Evolutionary conservation across 805 yeast species (phyloP), one percentile per base, ranked within the genome.

Genomic region (Metschnikowia picachoensis): DNA sequence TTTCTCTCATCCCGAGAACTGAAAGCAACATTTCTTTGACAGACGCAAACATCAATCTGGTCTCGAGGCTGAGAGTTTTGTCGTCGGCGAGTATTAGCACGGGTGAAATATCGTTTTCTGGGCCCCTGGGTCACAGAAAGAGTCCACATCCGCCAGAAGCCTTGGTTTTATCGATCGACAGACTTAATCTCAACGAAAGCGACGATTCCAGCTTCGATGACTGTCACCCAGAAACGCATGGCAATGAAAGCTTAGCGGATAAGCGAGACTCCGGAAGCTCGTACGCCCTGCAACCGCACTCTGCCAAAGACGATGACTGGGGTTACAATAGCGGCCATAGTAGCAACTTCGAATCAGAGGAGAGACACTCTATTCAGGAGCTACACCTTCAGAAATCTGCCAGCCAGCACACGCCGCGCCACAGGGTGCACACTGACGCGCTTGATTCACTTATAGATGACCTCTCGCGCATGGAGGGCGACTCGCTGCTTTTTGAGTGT

Each of bases 361-460:
- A 14, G 35, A 12, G 12, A 17, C 44, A 28, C 13, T 13, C 11
- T 13, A 16, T 37, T 28, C 27, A 33, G 4, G 33, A 14, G n/a
- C 9, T n/a, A 12, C 37, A 35, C 12, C 33, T n/a, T 17, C 37
- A 37, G 32, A 38, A 28, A 46, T 41, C 33, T 42, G 40, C 41
- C 46, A 47, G 39, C 11, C 39, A 25, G 9, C 37, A 40, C 14
- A 40, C 42, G 15, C 33, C 31, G 13, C 35, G 50, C 30, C 54
- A 50, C 29, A 42, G 47, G 14, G 54, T 52, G 25, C 50, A 58
- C 30, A 61, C 67, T 3, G 67, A 60, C 33, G 66, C 68, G 5
- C 52, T 71, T 29, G 75, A 70, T 45, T 60, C 68, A 6, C 53
- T 71, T n/a, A 70, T 71, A 14, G 57, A 62, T 43, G 74, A 71